These are phyloP conservation scores for Selenicereus undatus DNA, from an alignment of 148 eudicot genomes.

Conservation along the genomic window DNA sequence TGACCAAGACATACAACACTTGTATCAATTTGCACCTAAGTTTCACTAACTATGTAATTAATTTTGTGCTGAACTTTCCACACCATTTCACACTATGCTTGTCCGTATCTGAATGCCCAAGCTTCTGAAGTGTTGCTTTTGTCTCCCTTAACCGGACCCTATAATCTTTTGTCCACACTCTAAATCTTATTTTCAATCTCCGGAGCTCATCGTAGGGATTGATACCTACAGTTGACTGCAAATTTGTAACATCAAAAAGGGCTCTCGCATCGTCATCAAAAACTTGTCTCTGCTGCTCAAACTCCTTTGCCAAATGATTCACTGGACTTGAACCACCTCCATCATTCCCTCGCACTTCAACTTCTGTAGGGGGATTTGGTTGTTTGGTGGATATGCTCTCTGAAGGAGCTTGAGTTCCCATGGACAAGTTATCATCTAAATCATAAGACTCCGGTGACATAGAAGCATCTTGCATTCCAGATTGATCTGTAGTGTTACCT, in stretches of 20 bases:
- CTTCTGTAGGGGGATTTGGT: conserved; percentile 33
- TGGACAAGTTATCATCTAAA: conserved; percentile 48
- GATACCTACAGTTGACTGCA: conserved; percentile 31
- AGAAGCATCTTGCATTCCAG: conserved; percentile 38
- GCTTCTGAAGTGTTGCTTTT: conserved; percentile 51
- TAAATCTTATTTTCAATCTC: conserved; percentile 67
- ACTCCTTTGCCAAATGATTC: conserved; percentile 50
- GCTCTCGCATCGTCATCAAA: conserved; percentile 72
- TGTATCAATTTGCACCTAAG: not conserved
- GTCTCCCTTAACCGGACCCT: conserved; percentile 56
- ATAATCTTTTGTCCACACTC: conserved; percentile 79
- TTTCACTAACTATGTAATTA: conserved; percentile 5
- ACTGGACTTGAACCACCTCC: conserved; percentile 40
- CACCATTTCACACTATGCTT: conserved; percentile 68
- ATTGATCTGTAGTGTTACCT: conserved; percentile 34
- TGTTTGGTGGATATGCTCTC: conserved; percentile 42
- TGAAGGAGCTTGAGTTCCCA: conserved; percentile 53
- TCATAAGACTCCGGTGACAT: conserved; percentile 46
- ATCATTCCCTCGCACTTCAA: conserved; percentile 37
- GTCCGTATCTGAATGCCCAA: conserved; percentile 39
- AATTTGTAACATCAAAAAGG: conserved; percentile 45
- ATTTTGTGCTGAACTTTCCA: conserved; percentile 50
- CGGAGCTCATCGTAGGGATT: conserved; percentile 56
- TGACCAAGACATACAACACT: conserved; percentile 4
- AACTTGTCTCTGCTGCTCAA: conserved; percentile 48